phyloP scores from a whole-genome alignment of 23 red algal species.

The Pyropia yezoensis region DNA sequence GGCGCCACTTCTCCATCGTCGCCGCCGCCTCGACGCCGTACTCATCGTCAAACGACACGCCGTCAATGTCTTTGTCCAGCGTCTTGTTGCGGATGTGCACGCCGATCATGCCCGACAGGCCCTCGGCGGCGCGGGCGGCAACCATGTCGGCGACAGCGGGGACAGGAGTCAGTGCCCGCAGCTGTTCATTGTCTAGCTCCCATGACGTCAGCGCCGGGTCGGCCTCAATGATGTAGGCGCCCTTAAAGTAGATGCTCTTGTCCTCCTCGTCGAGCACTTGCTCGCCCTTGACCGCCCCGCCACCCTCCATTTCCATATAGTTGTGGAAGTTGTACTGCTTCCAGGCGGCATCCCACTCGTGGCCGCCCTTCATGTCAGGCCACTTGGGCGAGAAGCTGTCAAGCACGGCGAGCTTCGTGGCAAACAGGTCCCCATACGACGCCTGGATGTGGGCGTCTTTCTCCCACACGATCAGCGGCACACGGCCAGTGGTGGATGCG shows the following conservation, averaged over 20 bases:
- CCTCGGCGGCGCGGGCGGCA: neutral
- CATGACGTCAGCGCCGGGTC: slow-evolving; percentile 36
- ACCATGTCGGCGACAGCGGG: slow-evolving; percentile 5
- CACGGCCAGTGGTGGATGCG: neutral
- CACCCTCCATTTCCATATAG: slow-evolving; percentile 49
- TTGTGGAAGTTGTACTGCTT: slow-evolving; percentile 45
- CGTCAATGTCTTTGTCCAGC: slow-evolving; percentile 41
- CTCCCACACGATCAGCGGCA: neutral
- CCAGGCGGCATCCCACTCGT: slow-evolving; percentile 48
- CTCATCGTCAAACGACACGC: slow-evolving; percentile 4
- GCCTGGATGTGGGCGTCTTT: neutral
- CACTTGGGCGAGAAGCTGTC: slow-evolving; percentile 21
- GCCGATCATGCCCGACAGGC: slow-evolving; percentile 7
- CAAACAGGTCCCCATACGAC: neutral
- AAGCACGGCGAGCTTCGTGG: slow-evolving; percentile 25
- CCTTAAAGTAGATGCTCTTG: slow-evolving; percentile 59
- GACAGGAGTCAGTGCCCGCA: slow-evolving; percentile 24
- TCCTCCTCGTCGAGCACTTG: slow-evolving; percentile 25
- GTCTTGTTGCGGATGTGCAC: slow-evolving; percentile 60
- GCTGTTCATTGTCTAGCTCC: slow-evolving; percentile 54
- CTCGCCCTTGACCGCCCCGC: slow-evolving; percentile 19
- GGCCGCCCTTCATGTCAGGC: slow-evolving; percentile 19
- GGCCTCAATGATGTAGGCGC: slow-evolving; percentile 47
- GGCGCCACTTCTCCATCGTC: slow-evolving; percentile 14
- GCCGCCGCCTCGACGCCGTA: neutral